Evolutionary conservation across 345 rosid genomes (phyloP).

Genomic region (Sisymbrium altissimum): DNA sequence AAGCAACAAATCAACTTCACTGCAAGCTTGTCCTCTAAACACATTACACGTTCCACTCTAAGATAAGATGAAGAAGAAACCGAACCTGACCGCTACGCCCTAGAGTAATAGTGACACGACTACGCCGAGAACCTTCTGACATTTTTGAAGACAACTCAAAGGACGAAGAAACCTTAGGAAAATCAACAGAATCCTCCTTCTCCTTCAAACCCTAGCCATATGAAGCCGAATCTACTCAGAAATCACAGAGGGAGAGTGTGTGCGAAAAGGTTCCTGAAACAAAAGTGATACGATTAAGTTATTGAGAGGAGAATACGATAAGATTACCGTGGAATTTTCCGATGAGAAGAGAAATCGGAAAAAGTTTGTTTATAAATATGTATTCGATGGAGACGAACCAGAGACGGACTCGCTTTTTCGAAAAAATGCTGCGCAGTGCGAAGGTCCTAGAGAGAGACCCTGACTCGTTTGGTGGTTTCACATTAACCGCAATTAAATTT

Average conservation of each 20-base stretch:
- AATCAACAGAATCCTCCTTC: conserved; percentile 14
- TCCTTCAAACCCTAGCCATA: conserved; percentile 27
- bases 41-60: not conserved
- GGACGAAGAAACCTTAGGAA: conserved; percentile 41
- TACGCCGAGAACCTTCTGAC: conserved; percentile 68
- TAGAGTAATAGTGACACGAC: conserved; percentile 78
- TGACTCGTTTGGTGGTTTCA: conserved; percentile 24
- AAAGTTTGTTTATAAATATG: not conserved
- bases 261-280: not conserved
- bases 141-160: conserved; percentile 33
- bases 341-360: not conserved
- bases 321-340: not conserved
- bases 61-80: not conserved
- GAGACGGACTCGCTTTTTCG: not conserved
- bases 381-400: conserved; percentile 2
- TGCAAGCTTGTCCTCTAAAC: not conserved
- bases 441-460: not conserved
- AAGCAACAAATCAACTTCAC: too few species aligned
- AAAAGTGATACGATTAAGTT: too few species aligned
- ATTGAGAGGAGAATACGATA: too few species aligned
- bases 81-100: conserved; percentile 83
- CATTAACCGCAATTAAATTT: not conserved
- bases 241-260: not conserved
- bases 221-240: conserved; percentile 4
- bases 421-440: not conserved